Evolutionary conservation across 2,329 filamentous ascomycete species (phyloP).

Genomic region (Capronia americana): DNA sequence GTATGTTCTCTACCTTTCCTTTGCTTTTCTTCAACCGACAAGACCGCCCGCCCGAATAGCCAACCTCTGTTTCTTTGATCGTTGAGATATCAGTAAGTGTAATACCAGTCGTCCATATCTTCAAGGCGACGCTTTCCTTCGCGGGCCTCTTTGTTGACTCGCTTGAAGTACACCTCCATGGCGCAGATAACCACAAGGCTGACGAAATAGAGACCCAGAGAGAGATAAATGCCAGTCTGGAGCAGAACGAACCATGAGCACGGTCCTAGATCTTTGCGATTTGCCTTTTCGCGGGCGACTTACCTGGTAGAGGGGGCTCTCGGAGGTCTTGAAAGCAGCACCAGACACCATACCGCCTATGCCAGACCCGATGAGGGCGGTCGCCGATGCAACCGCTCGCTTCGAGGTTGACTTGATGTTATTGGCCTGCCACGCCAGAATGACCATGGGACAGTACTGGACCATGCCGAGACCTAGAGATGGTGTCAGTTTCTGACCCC

Average conservation of each 20-base stretch:
- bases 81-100: slow-evolving; percentile 9
- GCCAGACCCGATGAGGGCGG: slow-evolving; percentile 42
- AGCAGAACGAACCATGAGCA: not conserved
- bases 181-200: slow-evolving; percentile 11
- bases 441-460: slow-evolving; percentile 43
- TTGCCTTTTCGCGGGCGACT: not conserved
- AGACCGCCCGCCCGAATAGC: too few species aligned
- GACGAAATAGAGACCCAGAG: slow-evolving; percentile 10
- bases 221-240: slow-evolving; percentile 15
- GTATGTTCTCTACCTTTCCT: too few species aligned
- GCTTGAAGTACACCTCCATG: slow-evolving; percentile 18
- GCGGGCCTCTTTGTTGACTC: slow-evolving; percentile 8
- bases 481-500: not conserved
- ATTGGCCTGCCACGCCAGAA: slow-evolving; percentile 45
- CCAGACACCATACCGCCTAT: slow-evolving; percentile 40
- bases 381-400: slow-evolving; percentile 42
- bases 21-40: too few species aligned
- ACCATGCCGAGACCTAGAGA: slow-evolving; percentile 40
- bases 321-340: slow-evolving; percentile 36
- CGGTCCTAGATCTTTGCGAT: not conserved
- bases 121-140: slow-evolving; percentile 14
- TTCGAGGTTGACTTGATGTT: slow-evolving; percentile 44
- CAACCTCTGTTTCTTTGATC: too few species aligned
- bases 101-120: slow-evolving; percentile 13
- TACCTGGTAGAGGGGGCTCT: slow-evolving; percentile 38